Conservation (phyloP, 441 rosid species). For the Mallotus japonicus region DNA sequence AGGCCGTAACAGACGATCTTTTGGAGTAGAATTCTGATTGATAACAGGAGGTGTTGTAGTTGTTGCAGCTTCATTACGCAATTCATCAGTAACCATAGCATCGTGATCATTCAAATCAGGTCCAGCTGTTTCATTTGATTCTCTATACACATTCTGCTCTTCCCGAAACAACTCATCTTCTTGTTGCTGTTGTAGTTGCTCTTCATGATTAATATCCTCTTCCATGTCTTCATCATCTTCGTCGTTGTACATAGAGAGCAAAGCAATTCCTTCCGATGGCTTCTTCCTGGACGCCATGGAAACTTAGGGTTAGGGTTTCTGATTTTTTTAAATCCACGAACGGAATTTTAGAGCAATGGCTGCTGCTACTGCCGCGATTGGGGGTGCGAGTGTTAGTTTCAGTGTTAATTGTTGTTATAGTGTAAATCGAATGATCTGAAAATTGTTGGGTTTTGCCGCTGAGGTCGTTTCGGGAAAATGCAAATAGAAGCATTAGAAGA, state of each 20-base stretch:
- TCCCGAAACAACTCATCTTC: slow-evolving; percentile 24
- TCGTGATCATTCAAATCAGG: slow-evolving; percentile 31
- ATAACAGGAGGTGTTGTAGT: slow-evolving; percentile 13
- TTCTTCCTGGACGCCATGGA: slow-evolving; percentile 73
- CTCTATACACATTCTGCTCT: slow-evolving; percentile 34
- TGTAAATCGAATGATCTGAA: no score
- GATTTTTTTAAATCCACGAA: background rate
- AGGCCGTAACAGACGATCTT: slow-evolving; percentile 13
- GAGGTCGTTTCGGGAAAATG: no score
- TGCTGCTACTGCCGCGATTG: background rate
- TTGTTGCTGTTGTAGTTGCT: background rate
- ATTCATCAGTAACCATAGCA: slow-evolving; percentile 22
- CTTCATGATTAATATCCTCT: slow-evolving; percentile 44
- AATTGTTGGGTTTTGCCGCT: no score
- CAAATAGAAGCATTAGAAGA: no score
- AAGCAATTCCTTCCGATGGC: slow-evolving; percentile 80
- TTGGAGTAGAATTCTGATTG: slow-evolving; percentile 24
- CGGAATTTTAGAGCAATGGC: background rate
- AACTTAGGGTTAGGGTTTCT: slow-evolving; percentile 22
- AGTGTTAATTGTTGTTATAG: background rate
- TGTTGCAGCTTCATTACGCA: background rate
- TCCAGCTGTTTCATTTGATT: slow-evolving; percentile 39
- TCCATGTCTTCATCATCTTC: slow-evolving; percentile 98
- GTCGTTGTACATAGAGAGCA: slow-evolving; percentile 85
- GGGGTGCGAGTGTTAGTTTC: background rate